Evolutionary conservation across 345 rosid species (phyloP), one percentile per base, ranked within the genome.

Genomic region (Aquilaria sinensis): DNA sequence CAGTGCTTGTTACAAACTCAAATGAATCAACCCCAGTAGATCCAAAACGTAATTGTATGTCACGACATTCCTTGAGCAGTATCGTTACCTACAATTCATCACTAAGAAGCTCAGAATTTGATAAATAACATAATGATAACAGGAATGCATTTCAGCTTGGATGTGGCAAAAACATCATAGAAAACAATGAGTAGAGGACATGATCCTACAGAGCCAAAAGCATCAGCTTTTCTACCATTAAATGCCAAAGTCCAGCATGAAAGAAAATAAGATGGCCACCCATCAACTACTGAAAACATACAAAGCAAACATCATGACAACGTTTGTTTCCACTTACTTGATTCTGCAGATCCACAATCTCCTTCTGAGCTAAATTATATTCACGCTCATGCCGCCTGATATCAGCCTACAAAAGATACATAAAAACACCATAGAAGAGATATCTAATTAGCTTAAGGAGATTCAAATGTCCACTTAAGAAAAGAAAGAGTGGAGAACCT

Each of bases 31-130:
- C 70, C 58, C 68, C 75, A 58, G 70, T 56, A 67, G 85, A 77
- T 70, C 98, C 97, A 82, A 90, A 81, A 6, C 89, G 95, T 47
- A 93, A 81, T 75, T 93, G 98, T 63, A 93, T 81, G 67, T 90
- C 96, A 58, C 96, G 89, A 61, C 98, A 93, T 73, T 93, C 98
- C 83, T 90, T 93, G 49, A 93, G 85, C 54, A 93, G 97, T 67
- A 93, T 61, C 1, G 98, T 86, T 60, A 93, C 94, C 98, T 93
- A 75, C 23, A 37, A 69, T 65, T 58, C 43, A 67, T 48, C 15
- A 63, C 63, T 29, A 62, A 53, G 49, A 60, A 70, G 41, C 8
- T 37, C 7, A 37, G 8, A 4, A 37, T 37, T 8, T 37, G 8
- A 37, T 37, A 37, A 8, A 37, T 16, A 37, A 37, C 43, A 37